Evolutionary conservation across 164 flowering plant species (phyloP), one percentile per base, ranked within the genome.

Genomic region (Platanus orientalis): DNA sequence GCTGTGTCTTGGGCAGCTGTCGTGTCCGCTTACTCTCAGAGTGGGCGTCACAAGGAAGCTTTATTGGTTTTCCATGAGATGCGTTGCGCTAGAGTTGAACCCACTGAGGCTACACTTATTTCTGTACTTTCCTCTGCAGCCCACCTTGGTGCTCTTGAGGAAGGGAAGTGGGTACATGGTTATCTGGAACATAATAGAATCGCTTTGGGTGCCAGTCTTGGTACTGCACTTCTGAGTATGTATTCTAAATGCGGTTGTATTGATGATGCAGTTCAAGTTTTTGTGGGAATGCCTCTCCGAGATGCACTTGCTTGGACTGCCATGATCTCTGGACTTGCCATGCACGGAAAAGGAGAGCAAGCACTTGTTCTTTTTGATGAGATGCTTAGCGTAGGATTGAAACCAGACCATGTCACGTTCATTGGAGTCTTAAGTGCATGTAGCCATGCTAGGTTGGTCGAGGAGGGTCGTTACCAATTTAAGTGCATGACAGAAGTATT

Each of bases 361-460:
- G 61, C 65, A 1, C n/a, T 61, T 2, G 65, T 14, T 11, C 55
- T 68, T 10, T 68, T 68, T 44, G 9, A 61, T 47, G 54, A 61
- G 59, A 67, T 67, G 71, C 36, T 61, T 29, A 51, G 19, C 9
- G 1, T 9, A 9, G 49, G 50, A 20, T 20, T 67, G 29, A 52
- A n/a, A 48, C 70, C 70, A 1, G 70, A 67, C 44, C 39, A 21
- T 2, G 58, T 67, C 21, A 53, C 64, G 21, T 53, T 40, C 27
- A 53, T 55, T 11, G 55, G 61, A 4, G 65, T 61, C 59, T 34
- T 61, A 30, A 44, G 60, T 6, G 65, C 71, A 19, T 68, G 71
- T 40, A 68, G 71, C 26, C 71, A 68, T 48, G 54, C 25, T 7
- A 57, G 71, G 20, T 19, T 61, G 7, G 32, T 68, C 4, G 60